Base-by-base conservation (phyloP, 345 rosid genomes). In the Pugionium cornutum region DNA sequence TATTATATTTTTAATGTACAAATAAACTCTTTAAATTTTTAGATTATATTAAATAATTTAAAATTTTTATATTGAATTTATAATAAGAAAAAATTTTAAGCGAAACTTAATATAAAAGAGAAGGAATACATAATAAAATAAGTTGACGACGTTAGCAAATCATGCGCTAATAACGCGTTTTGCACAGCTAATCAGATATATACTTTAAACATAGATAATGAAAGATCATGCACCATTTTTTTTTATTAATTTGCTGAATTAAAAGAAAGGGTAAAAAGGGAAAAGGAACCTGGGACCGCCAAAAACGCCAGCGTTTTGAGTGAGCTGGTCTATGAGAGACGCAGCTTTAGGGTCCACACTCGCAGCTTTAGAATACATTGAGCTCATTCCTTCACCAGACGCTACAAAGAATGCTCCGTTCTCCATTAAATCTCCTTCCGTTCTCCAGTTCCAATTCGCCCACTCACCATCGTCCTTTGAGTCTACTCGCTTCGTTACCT, bases 401-500 rank as follows among this genome's bases (percentile, higher is more conserved):
- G 95, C 83, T 54, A 90, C 95, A 48, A 90, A 90, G 73, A 79
- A 90, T 1, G 97, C 97, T 10, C 97, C 97, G 56, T 90, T 90
- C 53, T 76, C 80, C 89, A 90, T 69, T 7, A 86, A 4, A 81
- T 90, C 97, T 68, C 90, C 90, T 5, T 86, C 95, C 8, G 92
- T 62, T 49, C 97, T 82, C 97, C 97, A 90, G 53, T 90, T 90
- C 97, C 97, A 90, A 32, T 43, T 83, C 41, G 80, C 4, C 97
- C 97, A 87, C 6, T 82, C 83, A 7, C 68, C 62, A 62, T 86
- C 92, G 64, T 86, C 95, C 8, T 74, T 72, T 6, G 95, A 79
- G 7, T 86, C 89, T 83, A 90, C 95, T 46, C 97, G 79, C 76
- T 88, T 90, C 5, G 97, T 90, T 78, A 90, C 95, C 97, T 90